phyloP scores from a whole-genome alignment of 2,329 filamentous ascomycete species.

The Neophaeococcomyces mojaviensis region DNA sequence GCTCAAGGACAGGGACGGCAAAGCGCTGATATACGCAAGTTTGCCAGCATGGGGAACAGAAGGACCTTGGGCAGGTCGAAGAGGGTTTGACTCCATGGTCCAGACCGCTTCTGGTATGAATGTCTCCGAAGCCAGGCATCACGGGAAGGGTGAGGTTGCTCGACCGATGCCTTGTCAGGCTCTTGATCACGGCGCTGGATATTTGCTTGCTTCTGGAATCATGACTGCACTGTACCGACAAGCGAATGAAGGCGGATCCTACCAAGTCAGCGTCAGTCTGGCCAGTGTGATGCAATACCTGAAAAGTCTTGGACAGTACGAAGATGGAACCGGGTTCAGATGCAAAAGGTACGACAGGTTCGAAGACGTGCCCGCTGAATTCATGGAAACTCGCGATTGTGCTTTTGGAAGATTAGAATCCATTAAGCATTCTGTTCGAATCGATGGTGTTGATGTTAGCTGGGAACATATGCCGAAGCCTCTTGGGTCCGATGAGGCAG shows the following conservation, averaged over 20 bases:
- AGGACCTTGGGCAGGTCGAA: constrained; percentile 40
- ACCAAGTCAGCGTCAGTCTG: constrained; percentile 48
- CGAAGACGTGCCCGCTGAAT: constrained; percentile 27
- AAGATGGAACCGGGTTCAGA: constrained; percentile 39
- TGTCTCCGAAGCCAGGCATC: constrained; percentile 46
- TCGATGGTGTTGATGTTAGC: constrained; percentile 40
- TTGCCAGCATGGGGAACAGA: constrained; percentile 46
- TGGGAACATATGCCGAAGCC: constrained; percentile 48
- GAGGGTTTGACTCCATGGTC: constrained; percentile 51
- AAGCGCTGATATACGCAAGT: constrained; percentile 41
- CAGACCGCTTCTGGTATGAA: constrained; percentile 52
- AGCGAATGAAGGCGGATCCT: constrained; percentile 40
- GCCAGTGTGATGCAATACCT: constrained; percentile 51
- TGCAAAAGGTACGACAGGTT: constrained; percentile 27
- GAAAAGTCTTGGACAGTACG: constrained; percentile 46
- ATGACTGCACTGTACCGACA: constrained; percentile 45
- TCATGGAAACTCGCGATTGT: constrained; percentile 39
- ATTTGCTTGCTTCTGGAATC: constrained; percentile 48
- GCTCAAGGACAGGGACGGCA: constrained; percentile 32
- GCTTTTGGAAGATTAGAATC: constrained; percentile 42
- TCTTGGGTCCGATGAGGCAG: constrained; percentile 38
- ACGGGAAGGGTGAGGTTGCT: constrained; percentile 32
- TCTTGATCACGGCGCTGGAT: constrained; percentile 50
- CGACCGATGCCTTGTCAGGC: constrained; percentile 47
- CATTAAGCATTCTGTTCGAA: constrained; percentile 41